Conservation (phyloP, 2,329 filamentous ascomycete genomes). For the Venturia oleaginea region DNA sequence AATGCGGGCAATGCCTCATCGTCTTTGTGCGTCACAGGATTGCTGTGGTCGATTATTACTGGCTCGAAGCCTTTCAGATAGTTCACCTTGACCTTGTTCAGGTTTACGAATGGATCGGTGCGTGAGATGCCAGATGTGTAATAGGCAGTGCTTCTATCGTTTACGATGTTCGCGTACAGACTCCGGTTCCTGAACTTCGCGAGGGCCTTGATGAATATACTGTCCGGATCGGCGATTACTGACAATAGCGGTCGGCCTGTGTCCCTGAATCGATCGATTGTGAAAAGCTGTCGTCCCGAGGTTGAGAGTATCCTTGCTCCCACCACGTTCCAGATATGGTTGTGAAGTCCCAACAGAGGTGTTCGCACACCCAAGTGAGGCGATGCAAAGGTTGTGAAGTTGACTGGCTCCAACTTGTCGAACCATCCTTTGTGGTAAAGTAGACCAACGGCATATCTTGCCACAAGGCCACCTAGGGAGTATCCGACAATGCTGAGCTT, state of each 20-base stretch:
- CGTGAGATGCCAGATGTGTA: conserved; percentile 74
- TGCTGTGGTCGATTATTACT: conserved; percentile 61
- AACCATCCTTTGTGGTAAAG: conserved; percentile 74
- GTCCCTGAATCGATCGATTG: conserved; percentile 74
- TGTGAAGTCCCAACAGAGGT: conserved; percentile 33
- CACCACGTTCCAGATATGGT: conserved; percentile 60
- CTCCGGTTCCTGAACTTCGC: conserved; percentile 65
- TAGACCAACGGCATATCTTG: conserved; percentile 77
- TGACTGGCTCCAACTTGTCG: conserved; percentile 68
- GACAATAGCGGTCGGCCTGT: conserved; percentile 73
- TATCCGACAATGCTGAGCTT: conserved; percentile 87
- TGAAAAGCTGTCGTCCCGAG: conserved; percentile 81
- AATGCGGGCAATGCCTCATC: conserved; percentile 26
- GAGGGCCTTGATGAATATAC: conserved; percentile 76
- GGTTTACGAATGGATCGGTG: conserved; percentile 65
- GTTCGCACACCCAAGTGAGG: conserved; percentile 54
- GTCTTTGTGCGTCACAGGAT: conserved; percentile 45
- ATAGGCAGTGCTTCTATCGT: conserved; percentile 72
- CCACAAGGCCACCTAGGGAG: conserved; percentile 77
- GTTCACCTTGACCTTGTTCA: conserved; percentile 60
- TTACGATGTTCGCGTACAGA: conserved; percentile 78
- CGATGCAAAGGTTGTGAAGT: conserved; percentile 87
- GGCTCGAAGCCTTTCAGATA: conserved; percentile 65
- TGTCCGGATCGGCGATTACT: conserved; percentile 71
- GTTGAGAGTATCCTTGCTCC: conserved; percentile 72